phyloP scores from a whole-genome alignment of 352 stramenopile species.

The Thalassiosira mediterranea region DNA sequence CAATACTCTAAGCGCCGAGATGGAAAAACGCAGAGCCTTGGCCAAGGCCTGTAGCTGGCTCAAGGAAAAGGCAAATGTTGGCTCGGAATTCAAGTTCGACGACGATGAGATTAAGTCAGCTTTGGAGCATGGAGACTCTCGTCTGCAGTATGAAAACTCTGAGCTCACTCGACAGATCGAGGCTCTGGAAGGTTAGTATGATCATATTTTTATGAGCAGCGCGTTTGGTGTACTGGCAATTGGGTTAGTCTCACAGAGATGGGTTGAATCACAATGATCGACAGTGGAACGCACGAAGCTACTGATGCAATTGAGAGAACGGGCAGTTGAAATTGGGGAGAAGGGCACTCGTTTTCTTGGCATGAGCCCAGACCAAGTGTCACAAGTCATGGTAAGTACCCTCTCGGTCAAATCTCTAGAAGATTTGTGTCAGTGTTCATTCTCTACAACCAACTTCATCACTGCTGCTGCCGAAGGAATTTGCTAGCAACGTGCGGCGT shows the following conservation, averaged over 20 bases:
- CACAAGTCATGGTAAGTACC: constrained; percentile 71
- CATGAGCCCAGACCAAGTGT: constrained; percentile 61
- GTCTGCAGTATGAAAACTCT: constrained; percentile 54
- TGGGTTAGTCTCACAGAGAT: too few species aligned
- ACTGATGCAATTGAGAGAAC: constrained; percentile 59
- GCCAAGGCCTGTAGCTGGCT: constrained; percentile 65
- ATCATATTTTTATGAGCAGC: too few species aligned
- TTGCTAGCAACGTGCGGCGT: constrained; percentile 72
- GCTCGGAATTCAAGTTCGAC: constrained; percentile 54
- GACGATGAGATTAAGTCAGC: constrained; percentile 65
- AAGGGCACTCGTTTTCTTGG: constrained; percentile 74
- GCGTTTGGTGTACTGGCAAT: too few species aligned
- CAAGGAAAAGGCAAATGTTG: constrained; percentile 63
- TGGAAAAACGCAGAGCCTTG: constrained; percentile 52
- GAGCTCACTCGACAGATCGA: constrained; percentile 73
- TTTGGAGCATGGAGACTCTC: constrained; percentile 49
- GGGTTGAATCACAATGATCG: neutral
- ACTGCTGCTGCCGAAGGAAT: too few species aligned
- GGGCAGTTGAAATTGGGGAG: constrained; percentile 71
- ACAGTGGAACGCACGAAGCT: constrained; percentile 61
- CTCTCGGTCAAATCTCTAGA: too few species aligned
- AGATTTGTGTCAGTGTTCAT: too few species aligned
- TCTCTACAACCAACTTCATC: too few species aligned
- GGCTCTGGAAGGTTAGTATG: constrained; percentile 57
- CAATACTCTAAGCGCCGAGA: constrained; percentile 53